phyloP scores from a whole-genome alignment of 371 early-diverging fungal genomes.

The Umbelopsis sp. region DNA sequence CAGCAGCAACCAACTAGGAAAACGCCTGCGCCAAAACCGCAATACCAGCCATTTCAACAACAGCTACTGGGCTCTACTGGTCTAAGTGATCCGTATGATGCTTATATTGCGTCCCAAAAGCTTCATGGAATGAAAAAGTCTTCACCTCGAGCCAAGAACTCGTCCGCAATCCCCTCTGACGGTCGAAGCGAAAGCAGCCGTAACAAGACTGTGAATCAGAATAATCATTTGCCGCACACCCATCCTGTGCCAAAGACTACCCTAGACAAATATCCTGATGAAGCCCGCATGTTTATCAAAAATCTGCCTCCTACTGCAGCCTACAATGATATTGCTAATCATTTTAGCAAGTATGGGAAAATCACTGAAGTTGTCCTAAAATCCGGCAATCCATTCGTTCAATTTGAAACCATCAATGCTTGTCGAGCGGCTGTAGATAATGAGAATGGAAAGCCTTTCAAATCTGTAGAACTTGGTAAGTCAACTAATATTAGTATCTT shows the following conservation, averaged over 20 bases:
- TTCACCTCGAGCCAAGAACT: slow-evolving; percentile 19
- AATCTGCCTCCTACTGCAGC: slow-evolving; percentile 37
- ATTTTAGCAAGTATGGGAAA: slow-evolving; percentile 53
- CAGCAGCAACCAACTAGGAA: background rate
- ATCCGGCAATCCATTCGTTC: slow-evolving; percentile 45
- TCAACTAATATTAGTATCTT: background rate
- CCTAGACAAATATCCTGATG: slow-evolving; percentile 28
- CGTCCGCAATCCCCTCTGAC: slow-evolving; percentile 30
- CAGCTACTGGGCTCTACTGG: slow-evolving; percentile 11
- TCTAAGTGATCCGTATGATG: slow-evolving; percentile 11
- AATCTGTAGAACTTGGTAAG: slow-evolving; percentile 45
- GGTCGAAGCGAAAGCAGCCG: slow-evolving; percentile 33
- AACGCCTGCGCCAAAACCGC: slow-evolving; percentile 3
- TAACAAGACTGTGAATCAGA: background rate
- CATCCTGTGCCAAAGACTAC: slow-evolving; percentile 1
- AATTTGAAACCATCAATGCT: slow-evolving; percentile 41
- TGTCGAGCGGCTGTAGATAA: slow-evolving; percentile 45
- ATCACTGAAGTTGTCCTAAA: slow-evolving; percentile 46
- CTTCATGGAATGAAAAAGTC: background rate
- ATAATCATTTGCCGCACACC: background rate
- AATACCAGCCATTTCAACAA: slow-evolving; percentile 9
- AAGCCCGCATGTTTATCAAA: slow-evolving; percentile 48
- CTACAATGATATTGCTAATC: slow-evolving; percentile 39
- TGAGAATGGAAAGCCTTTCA: slow-evolving; percentile 44
- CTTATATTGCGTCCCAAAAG: slow-evolving; percentile 7